These are phyloP conservation scores for Lentinus tigrinus DNA, from an alignment of 768 basidiomycete genomes.

Conservation along the genomic window DNA sequence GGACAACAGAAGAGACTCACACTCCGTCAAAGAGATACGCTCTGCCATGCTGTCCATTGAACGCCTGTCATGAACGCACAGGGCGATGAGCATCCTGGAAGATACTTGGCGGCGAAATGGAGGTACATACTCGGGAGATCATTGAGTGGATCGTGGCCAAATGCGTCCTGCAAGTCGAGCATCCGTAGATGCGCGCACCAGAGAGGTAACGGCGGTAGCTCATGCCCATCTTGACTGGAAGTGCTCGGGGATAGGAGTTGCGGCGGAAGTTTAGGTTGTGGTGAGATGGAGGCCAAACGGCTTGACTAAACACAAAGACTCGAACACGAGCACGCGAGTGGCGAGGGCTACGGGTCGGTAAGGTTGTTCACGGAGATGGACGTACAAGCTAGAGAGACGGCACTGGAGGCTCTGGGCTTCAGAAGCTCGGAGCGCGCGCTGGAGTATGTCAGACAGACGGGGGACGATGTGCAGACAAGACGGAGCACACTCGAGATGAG, in stretches of 20 bases:
- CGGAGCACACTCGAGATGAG: background rate
- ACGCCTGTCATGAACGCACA: constrained; percentile 56
- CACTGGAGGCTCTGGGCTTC: background rate
- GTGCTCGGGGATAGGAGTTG: background rate
- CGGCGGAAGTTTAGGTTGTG: background rate
- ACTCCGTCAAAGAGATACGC: constrained; percentile 94
- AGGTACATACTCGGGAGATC: constrained; percentile 73
- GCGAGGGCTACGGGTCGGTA: background rate
- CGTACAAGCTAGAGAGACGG: background rate
- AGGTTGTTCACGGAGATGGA: background rate
- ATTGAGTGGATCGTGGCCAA: constrained; percentile 89
- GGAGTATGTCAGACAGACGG: background rate
- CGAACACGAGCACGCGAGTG: background rate
- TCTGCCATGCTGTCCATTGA: constrained; percentile 94
- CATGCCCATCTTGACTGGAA: constrained; percentile 70
- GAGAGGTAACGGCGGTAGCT: constrained; percentile 84
- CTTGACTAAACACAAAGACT: background rate
- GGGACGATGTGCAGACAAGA: background rate
- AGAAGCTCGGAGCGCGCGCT: background rate
- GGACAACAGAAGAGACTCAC: constrained; percentile 47
- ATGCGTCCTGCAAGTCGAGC: constrained; percentile 83
- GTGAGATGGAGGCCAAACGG: background rate
- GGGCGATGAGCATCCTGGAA: constrained; percentile 3
- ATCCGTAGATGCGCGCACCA: constrained; percentile 86
- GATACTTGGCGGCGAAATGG: background rate